A percentile compares a stretch with the other conserved stretches of the same genome.
phyloP scores from a whole-genome alignment of 306 rosid species.

The Ormosia emarginata region DNA sequence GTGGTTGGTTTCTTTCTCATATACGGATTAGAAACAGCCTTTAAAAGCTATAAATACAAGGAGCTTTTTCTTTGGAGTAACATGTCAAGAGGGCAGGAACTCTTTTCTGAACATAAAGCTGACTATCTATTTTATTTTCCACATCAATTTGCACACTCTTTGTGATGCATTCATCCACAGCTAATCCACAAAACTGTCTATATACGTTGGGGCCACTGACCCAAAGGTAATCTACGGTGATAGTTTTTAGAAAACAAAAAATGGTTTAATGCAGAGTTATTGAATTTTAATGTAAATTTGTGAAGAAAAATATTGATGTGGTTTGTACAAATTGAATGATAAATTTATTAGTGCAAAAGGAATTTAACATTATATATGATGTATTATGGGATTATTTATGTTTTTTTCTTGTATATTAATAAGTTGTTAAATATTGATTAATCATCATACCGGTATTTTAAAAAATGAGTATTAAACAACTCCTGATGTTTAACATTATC shows the following conservation, averaged over 20 bases:
- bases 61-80: constrained; percentile 14
- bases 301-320: too few species aligned
- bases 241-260: too few species aligned
- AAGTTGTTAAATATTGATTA: background rate
- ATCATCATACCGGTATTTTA: background rate
- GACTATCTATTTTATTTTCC: background rate
- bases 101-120: constrained; percentile 22
- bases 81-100: background rate
- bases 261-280: too few species aligned
- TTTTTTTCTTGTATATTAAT: background rate
- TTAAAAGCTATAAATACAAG: constrained; percentile 3
- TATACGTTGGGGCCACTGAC: too few species aligned
- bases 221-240: too few species aligned
- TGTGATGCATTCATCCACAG: background rate
- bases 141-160: background rate
- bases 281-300: too few species aligned
- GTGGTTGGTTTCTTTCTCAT: background rate
- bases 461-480: background rate
- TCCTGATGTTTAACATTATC: background rate
- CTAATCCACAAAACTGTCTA: background rate
- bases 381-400: background rate
- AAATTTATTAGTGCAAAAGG: too few species aligned
- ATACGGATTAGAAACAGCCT: background rate
- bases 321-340: too few species aligned
- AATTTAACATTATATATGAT: too few species aligned